Percentiles rank a stretch among this genome's conserved stretches.
These are phyloP conservation scores for Dendrobium officinale DNA, from an alignment of 106 monocot species.

Conservation along the genomic window DNA sequence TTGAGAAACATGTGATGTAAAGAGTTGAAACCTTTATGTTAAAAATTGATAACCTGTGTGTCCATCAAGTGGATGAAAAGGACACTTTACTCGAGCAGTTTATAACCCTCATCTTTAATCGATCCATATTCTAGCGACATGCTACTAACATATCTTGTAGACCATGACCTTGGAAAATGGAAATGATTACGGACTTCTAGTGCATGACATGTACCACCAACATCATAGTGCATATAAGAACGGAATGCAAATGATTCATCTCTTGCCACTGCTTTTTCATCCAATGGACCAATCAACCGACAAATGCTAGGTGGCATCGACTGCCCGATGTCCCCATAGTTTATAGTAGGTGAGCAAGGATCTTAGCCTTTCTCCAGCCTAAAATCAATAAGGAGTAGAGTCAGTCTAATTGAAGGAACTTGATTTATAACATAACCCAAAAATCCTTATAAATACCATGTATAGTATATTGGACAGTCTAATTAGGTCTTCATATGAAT, in stretches of 20 bases:
- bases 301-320: background rate
- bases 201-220: background rate
- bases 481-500: background rate
- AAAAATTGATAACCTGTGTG: no score
- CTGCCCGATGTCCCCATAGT: background rate
- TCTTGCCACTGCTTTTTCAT: background rate
- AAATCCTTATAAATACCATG: background rate
- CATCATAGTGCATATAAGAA: background rate
- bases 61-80: background rate
- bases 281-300: background rate
- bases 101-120: background rate
- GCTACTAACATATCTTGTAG: no score
- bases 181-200: background rate
- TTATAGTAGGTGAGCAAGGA: background rate
- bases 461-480: background rate
- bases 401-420: background rate
- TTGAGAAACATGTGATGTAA: no score
- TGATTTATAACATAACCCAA: background rate
- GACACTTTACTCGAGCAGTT: background rate
- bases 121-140: background rate
- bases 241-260: background rate
- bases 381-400: background rate
- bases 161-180: no score
- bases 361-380: background rate
- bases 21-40: no score